Evolutionary conservation across 257 asterid species (phyloP).

Genomic region (Solanum medicagineum): DNA sequence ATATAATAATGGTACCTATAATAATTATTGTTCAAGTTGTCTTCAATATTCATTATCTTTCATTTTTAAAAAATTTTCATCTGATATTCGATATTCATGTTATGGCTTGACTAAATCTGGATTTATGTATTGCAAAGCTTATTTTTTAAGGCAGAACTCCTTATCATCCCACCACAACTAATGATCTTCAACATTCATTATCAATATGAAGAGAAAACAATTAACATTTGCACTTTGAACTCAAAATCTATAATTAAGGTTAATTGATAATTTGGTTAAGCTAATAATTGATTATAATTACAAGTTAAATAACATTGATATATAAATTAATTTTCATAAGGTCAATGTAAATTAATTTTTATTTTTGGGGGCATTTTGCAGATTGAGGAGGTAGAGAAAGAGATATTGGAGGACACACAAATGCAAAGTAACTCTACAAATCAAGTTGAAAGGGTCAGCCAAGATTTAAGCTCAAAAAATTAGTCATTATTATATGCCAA

Average conservation of each 20-base stretch:
- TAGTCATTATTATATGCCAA: background rate
- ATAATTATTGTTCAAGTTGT: background rate
- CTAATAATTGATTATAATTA: background rate
- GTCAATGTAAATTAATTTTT: background rate
- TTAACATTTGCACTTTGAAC: background rate
- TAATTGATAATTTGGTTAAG: background rate
- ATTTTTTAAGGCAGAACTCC: no score
- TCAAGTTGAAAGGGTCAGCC: background rate
- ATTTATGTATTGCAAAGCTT: no score
- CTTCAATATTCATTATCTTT: background rate
- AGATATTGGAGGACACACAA: background rate
- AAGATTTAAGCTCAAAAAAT: background rate
- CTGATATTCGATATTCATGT: no score
- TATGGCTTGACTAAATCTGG: no score
- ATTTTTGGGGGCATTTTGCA: background rate
- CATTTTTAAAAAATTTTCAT: no score
- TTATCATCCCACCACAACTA: no score
- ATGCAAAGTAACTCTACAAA: background rate
- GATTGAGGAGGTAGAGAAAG: conserved; percentile 4
- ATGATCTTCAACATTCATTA: background rate
- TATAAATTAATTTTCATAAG: background rate
- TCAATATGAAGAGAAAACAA: background rate
- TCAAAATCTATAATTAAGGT: background rate
- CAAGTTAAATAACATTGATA: background rate
- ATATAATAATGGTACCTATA: no score